Percentiles rank a stretch among this genome's conserved stretches.
phyloP scores from a whole-genome alignment of 164 flowering plant genomes.

The Hamamelis virginiana region DNA sequence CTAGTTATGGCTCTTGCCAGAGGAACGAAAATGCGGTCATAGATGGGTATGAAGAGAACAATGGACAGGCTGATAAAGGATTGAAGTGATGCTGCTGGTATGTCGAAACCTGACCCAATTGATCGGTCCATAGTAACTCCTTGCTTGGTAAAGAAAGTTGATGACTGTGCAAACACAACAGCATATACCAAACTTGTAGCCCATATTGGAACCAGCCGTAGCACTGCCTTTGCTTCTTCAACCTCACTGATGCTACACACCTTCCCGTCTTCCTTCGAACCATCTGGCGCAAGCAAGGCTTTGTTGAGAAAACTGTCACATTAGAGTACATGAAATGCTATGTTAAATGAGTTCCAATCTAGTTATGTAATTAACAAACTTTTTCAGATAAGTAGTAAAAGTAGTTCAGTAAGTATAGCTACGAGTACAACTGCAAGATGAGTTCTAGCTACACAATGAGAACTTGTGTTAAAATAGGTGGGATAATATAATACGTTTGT shows the following conservation, averaged over 20 bases:
- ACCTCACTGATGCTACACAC: conserved; percentile 25
- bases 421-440: no score
- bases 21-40: conserved; percentile 37
- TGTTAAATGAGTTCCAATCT: neutral
- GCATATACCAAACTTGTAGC: conserved; percentile 30
- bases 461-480: no score
- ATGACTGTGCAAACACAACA: conserved; percentile 31
- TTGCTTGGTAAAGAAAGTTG: conserved; percentile 46
- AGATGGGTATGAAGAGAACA: conserved; percentile 31
- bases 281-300: conserved; percentile 24
- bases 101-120: conserved; percentile 14
- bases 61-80: conserved; percentile 23
- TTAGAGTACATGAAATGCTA: neutral
- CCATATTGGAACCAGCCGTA: conserved; percentile 38
- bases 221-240: conserved; percentile 37
- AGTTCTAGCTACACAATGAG: no score
- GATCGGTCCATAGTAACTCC: conserved; percentile 39
- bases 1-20: conserved; percentile 25
- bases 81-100: conserved; percentile 45
- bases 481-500: no score
- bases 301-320: conserved; percentile 37
- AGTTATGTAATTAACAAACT: neutral
- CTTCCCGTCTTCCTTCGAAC: conserved; percentile 7
- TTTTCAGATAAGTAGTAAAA: neutral
- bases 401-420: no score